Conservation (phyloP, 768 basidiomycete genomes). For the Nidularia sp. region DNA sequence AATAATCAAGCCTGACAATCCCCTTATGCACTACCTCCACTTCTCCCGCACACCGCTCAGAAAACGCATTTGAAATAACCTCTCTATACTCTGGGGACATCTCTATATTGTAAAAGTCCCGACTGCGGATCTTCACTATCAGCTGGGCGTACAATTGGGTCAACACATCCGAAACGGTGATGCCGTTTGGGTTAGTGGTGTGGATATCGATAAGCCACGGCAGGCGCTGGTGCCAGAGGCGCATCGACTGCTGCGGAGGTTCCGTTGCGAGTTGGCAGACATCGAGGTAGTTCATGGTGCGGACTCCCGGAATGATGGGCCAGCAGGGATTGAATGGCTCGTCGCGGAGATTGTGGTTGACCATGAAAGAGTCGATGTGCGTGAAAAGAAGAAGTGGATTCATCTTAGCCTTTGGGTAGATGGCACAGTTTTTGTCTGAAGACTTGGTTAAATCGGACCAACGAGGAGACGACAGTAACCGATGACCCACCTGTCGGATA, state of each 20-base stretch:
- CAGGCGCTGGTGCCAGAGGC: constrained; percentile 41
- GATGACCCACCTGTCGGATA: no score
- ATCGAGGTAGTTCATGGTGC: constrained; percentile 9
- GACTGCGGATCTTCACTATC: constrained; percentile 27
- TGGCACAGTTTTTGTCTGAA: not conserved
- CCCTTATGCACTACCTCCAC: constrained; percentile 27
- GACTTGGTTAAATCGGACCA: no score
- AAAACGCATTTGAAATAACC: constrained; percentile 31
- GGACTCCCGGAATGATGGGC: not conserved
- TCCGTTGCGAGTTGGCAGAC: constrained; percentile 33
- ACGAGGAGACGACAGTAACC: no score
- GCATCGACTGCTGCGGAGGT: constrained; percentile 41
- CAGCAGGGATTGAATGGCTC: not conserved
- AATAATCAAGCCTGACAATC: constrained; percentile 44
- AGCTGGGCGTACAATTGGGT: constrained; percentile 34
- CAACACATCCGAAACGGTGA: constrained; percentile 48
- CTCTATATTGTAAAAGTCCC: constrained; percentile 44
- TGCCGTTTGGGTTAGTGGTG: constrained; percentile 33
- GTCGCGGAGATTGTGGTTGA: not conserved
- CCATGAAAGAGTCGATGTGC: not conserved
- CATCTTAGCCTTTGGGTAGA: not conserved
- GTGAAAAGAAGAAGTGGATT: not conserved
- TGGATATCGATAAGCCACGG: constrained; percentile 52
- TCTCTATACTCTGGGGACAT: constrained; percentile 38
- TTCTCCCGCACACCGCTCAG: constrained; percentile 27